A percentile compares a stretch with the other conserved stretches of the same genome.
phyloP scores from a whole-genome alignment of 805 yeast species.

The Wickerhamomyces chambardii region DNA sequence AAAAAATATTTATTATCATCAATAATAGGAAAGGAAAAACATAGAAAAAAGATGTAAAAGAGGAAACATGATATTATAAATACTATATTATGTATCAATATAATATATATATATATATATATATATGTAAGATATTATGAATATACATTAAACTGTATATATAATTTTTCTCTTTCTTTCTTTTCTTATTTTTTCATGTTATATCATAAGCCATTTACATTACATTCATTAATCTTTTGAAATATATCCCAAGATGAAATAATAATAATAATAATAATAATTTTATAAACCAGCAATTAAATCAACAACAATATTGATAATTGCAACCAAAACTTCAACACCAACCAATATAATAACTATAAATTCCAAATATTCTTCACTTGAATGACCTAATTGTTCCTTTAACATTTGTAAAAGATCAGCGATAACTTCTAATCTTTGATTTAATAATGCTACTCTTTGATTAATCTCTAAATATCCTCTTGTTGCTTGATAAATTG shows the following conservation, averaged over 20 bases:
- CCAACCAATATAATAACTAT: conserved; percentile 88
- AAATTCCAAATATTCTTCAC: conserved; percentile 85
- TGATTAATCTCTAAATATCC: conserved; percentile 95
- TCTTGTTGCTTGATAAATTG: conserved; percentile 94
- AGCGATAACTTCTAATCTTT: conserved; percentile 86
- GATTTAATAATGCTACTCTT: conserved; percentile 82
- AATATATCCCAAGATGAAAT: not conserved
- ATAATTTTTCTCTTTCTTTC: no score
- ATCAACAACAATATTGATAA: conserved; percentile 69
- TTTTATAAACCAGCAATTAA: conserved; percentile 25
- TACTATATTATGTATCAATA: no score
- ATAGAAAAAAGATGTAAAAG: no score
- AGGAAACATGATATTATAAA: no score
- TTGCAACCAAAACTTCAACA: conserved; percentile 83
- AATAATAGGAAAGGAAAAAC: no score
- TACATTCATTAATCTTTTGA: not conserved
- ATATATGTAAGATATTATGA: no score
- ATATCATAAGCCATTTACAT: not conserved
- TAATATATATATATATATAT: no score
- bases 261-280: not conserved
- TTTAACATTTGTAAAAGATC: conserved; percentile 93
- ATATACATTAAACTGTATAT: no score
- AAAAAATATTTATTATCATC: no score
- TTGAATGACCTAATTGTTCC: conserved; percentile 93
- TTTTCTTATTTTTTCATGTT: no score